phyloP scores from a whole-genome alignment of 2,329 filamentous ascomycete genomes.

The Penicillium digitatum region DNA sequence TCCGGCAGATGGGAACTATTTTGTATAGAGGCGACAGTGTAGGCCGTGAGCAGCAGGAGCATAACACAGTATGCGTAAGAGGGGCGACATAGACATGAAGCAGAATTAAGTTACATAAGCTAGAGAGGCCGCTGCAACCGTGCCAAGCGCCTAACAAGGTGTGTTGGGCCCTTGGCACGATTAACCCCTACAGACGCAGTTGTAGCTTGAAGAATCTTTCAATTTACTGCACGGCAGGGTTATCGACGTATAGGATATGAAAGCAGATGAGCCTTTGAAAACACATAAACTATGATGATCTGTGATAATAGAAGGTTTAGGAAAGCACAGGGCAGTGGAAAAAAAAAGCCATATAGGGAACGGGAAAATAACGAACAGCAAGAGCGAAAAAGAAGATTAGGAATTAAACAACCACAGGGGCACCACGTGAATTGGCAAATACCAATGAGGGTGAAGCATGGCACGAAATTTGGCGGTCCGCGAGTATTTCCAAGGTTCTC shows the following conservation, averaged over 20 bases:
- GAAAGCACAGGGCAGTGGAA: too few relatives aligned
- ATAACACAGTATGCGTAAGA: not conserved
- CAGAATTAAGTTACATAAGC: not conserved
- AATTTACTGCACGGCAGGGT: not conserved
- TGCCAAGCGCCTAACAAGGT: too few relatives aligned
- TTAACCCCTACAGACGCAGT: not conserved
- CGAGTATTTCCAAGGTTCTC: too few relatives aligned
- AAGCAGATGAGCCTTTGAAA: not conserved
- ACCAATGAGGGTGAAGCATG: too few relatives aligned
- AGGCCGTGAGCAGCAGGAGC: not conserved
- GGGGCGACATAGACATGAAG: not conserved
- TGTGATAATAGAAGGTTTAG: not conserved
- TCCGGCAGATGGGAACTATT: too few relatives aligned
- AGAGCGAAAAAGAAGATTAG: too few relatives aligned
- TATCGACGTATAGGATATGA: not conserved
- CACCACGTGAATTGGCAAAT: too few relatives aligned
- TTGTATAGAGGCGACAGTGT: not conserved
- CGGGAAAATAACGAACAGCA: not conserved
- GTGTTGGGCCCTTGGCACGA: too few relatives aligned
- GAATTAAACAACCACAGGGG: too few relatives aligned
- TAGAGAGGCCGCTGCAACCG: not conserved
- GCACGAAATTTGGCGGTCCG: too few relatives aligned
- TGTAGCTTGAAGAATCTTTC: not conserved
- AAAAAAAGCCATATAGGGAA: not conserved
- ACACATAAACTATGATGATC: not conserved